phyloP scores from a whole-genome alignment of 768 basidiomycete species.

The Pulveroboletus sp. region DNA sequence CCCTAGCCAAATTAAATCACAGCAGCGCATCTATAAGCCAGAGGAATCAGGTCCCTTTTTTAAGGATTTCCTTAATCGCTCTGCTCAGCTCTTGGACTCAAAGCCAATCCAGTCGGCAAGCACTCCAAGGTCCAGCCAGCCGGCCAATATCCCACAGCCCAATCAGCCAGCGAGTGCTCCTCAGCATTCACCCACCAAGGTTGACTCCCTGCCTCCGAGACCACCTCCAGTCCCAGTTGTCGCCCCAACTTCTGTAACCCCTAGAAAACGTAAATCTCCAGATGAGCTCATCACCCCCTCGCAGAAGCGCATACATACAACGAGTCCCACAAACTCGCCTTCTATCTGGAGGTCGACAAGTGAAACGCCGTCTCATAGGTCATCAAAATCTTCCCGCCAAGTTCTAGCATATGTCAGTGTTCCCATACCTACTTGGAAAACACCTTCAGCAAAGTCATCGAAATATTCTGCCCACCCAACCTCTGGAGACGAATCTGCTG shows the following conservation, averaged over 20 bases:
- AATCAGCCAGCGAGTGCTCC: constrained; percentile 10
- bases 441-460: constrained; percentile 23
- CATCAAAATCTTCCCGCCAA: constrained; percentile 29
- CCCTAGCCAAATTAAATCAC: constrained; percentile 26
- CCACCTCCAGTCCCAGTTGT: not conserved
- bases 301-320: constrained; percentile 49
- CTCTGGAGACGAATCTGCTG: constrained; percentile 54
- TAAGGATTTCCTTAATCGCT: constrained; percentile 49
- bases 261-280: constrained; percentile 65
- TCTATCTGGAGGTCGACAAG: constrained; percentile 12
- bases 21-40: constrained; percentile 39
- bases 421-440: constrained; percentile 27
- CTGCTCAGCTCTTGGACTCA: constrained; percentile 42
- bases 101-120: constrained; percentile 15
- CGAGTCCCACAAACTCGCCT: constrained; percentile 9
- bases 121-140: constrained; percentile 12
- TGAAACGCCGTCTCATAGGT: constrained; percentile 23
- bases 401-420: constrained; percentile 32
- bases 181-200: constrained; percentile 14
- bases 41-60: constrained; percentile 64
- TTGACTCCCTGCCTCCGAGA: constrained; percentile 15
- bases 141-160: constrained; percentile 10
- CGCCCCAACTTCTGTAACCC: constrained; percentile 39
- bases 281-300: constrained; percentile 59
- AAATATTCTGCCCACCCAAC: constrained; percentile 36